Conservation (phyloP, 2,329 filamentous ascomycete genomes). For the Didymosphaeria variabile region DNA sequence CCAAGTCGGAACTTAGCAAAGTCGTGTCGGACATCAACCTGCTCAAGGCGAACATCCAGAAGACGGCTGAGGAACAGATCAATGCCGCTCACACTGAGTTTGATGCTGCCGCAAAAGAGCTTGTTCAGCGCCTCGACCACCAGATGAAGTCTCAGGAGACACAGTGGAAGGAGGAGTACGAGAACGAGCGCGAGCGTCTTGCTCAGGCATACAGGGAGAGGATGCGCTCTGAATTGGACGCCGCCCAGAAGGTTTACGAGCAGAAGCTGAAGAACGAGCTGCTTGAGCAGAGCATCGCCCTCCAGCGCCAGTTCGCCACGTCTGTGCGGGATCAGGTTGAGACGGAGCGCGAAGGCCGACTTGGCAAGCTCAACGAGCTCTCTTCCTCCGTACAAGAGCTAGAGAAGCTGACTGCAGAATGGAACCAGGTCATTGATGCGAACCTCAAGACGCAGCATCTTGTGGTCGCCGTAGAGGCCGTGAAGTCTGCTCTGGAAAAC, state of each 20-base stretch:
- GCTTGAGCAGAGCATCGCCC: constrained; percentile 85
- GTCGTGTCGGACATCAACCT: constrained; percentile 81
- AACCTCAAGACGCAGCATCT: constrained; percentile 96
- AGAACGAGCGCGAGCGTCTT: constrained; percentile 82
- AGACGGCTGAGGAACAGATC: constrained; percentile 78
- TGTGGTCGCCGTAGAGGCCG: constrained; percentile 93
- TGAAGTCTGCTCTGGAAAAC: constrained; percentile 82
- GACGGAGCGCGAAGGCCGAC: constrained; percentile 83
- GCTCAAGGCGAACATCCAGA: constrained; percentile 74
- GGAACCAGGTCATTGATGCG: constrained; percentile 88
- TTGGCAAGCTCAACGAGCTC: constrained; percentile 85
- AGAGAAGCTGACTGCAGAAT: constrained; percentile 85
- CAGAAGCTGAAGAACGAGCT: constrained; percentile 85
- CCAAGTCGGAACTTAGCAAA: constrained; percentile 81
- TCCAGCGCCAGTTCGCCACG: constrained; percentile 84
- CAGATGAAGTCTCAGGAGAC: constrained; percentile 83
- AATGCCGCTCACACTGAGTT: constrained; percentile 77
- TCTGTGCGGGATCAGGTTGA: constrained; percentile 86
- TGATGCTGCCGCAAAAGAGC: constrained; percentile 83
- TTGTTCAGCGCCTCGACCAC: constrained; percentile 86
- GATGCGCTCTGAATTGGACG: constrained; percentile 79
- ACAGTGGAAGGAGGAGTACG: constrained; percentile 88
- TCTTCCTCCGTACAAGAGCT: constrained; percentile 80
- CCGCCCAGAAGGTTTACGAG: constrained; percentile 81
- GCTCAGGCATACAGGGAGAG: constrained; percentile 81